phyloP scores from a whole-genome alignment of 176 grass and related monocot genomes.

The Bothriochloa decipiens region DNA sequence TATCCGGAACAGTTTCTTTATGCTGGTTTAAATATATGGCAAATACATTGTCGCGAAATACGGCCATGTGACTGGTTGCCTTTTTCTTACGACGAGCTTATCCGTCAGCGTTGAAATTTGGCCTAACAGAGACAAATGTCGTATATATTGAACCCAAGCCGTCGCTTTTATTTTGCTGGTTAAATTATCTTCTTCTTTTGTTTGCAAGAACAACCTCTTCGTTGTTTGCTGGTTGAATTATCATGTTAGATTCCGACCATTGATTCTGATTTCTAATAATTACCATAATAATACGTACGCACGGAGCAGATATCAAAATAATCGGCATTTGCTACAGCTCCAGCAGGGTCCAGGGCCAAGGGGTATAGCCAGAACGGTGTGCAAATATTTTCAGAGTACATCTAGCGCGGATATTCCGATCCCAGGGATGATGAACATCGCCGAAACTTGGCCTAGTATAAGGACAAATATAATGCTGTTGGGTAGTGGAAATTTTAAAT shows the following conservation, averaged over 20 bases:
- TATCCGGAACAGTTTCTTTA: slow-evolving; percentile 3
- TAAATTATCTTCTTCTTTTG: not conserved
- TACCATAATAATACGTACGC: not conserved
- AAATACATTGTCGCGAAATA: not conserved
- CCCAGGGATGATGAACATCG: no score
- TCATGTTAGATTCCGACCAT: not conserved
- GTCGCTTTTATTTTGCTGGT: not conserved
- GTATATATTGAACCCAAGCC: not conserved
- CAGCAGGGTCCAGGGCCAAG: no score
- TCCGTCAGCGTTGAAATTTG: slow-evolving; percentile 31
- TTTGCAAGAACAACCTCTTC: not conserved
- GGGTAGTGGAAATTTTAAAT: slow-evolving; percentile 7
- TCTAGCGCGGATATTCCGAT: not conserved
- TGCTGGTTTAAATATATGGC: not conserved
- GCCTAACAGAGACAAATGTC: slow-evolving; percentile 22
- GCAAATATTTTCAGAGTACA: no score
- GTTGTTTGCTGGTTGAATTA: not conserved
- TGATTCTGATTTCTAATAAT: not conserved
- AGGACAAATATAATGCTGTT: not conserved
- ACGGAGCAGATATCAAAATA: no score
- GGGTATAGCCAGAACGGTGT: no score
- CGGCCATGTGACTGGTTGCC: slow-evolving; percentile 20
- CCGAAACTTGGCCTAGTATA: no score
- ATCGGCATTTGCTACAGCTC: no score
- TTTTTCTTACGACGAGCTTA: slow-evolving; percentile 17